phyloP scores from a whole-genome alignment of 176 grass and related monocot genomes.

The Raddia distichophylla region DNA sequence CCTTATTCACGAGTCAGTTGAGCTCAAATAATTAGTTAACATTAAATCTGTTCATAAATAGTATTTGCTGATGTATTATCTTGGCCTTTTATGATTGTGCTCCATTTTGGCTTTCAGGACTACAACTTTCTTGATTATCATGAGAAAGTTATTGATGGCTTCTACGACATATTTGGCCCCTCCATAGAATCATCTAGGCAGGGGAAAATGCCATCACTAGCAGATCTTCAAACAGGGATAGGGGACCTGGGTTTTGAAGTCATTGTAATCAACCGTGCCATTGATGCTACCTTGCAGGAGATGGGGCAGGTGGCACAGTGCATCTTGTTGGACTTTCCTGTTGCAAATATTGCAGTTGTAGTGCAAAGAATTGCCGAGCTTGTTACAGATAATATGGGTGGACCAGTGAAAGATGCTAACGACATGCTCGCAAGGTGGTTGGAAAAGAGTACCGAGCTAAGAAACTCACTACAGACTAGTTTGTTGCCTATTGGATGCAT shows the following conservation, averaged over 20 bases:
- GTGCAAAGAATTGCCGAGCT: conserved; percentile 98
- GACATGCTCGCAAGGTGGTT: conserved; percentile 83
- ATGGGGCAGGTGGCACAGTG: conserved; percentile 97
- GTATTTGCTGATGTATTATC: neutral
- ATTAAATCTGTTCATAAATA: neutral
- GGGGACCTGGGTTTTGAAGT: conserved; percentile 99
- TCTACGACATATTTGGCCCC: conserved; percentile 90
- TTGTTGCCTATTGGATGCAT: conserved; percentile 96
- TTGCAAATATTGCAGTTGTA: conserved; percentile 63
- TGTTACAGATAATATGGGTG: conserved; percentile 92
- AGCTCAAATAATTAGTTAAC: neutral
- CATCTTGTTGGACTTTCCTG: conserved; percentile 75
- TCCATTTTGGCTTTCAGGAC: conserved; percentile 67
- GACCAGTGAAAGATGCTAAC: conserved; percentile 91
- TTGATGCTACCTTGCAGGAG: conserved; percentile 81
- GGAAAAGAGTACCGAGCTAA: conserved; percentile 85
- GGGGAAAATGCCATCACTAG: conserved; percentile 80
- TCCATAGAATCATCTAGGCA: conserved; percentile 65
- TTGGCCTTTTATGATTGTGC: conserved; percentile 1
- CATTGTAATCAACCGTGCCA: conserved; percentile 88
- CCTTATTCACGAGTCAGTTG: conserved; percentile 12
- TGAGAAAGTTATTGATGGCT: conserved; percentile 95
- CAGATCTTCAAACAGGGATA: conserved; percentile 89
- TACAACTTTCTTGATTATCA: conserved; percentile 95
- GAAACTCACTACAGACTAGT: conserved; percentile 88